These are phyloP conservation scores for Pyrenophora teres DNA, from an alignment of 2,329 filamentous ascomycete species.

Conservation along the genomic window DNA sequence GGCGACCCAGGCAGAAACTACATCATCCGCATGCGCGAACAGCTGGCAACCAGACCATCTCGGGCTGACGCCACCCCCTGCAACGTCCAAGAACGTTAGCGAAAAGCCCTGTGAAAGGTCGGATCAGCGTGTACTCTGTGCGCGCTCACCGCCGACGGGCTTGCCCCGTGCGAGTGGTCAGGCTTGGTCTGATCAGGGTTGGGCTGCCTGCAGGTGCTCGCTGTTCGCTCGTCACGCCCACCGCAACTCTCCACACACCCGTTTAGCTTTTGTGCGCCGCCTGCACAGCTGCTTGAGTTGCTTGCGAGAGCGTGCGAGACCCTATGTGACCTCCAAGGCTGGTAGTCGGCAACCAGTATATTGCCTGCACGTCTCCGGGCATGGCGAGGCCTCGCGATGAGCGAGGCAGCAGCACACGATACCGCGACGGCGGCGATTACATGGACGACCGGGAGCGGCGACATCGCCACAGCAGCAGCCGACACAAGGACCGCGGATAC, in stretches of 20 bases:
- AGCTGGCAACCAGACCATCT: constrained; percentile 34
- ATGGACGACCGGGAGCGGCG: constrained; percentile 35
- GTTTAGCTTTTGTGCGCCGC: constrained; percentile 25
- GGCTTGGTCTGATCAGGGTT: constrained; percentile 27
- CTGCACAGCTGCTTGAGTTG: constrained; percentile 43
- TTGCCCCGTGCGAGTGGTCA: constrained; percentile 38
- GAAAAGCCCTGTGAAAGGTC: constrained; percentile 30
- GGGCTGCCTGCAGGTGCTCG: constrained; percentile 36
- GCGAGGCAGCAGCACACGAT: constrained; percentile 32
- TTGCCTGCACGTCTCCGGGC: constrained; percentile 33
- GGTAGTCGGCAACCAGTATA: constrained; percentile 35
- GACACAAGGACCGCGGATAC: constrained; percentile 32
- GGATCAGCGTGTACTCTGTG: constrained; percentile 37
- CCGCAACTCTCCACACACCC: constrained; percentile 33
- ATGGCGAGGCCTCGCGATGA: constrained; percentile 43
- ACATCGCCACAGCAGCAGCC: constrained; percentile 25
- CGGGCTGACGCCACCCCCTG: constrained; percentile 37
- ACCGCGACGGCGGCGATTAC: constrained; percentile 36
- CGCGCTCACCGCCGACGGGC: constrained; percentile 39
- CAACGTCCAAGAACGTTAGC: constrained; percentile 24
- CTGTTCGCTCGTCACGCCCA: constrained; percentile 37
- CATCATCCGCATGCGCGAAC: constrained; percentile 29
- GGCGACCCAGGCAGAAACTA: constrained; percentile 4
- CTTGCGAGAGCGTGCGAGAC: constrained; percentile 25
- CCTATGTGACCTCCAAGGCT: constrained; percentile 35